A percentile compares a stretch with the other conserved stretches of the same genome.
Conservation (phyloP, 2,329 filamentous ascomycete genomes). For the Macroventuria anomochaeta region DNA sequence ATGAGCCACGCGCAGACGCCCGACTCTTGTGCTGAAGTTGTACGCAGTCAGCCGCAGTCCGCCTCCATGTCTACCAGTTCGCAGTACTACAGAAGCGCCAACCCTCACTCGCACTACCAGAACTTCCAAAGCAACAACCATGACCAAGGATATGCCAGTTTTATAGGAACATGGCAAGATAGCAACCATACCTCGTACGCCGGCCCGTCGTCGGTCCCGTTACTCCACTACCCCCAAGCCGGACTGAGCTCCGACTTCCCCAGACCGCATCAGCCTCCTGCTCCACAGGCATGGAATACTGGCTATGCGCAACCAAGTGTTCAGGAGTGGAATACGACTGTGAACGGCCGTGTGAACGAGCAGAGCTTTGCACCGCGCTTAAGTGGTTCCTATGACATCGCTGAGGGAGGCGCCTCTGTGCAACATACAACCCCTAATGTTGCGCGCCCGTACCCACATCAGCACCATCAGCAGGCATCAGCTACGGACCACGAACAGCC, state of each 20-base stretch:
- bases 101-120: slow-evolving; percentile 39
- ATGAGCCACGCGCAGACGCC: slow-evolving; percentile 28
- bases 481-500: slow-evolving; percentile 11
- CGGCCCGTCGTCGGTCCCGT: slow-evolving; percentile 32
- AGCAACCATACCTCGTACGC: slow-evolving; percentile 30
- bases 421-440: slow-evolving; percentile 21
- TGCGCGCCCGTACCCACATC: slow-evolving; percentile 24
- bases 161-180: slow-evolving; percentile 35
- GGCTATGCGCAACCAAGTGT: slow-evolving; percentile 24
- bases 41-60: slow-evolving; percentile 34
- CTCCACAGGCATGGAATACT: slow-evolving; percentile 28
- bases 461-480: slow-evolving; percentile 18
- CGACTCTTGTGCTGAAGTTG: slow-evolving; percentile 26
- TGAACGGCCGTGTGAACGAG: slow-evolving; percentile 15
- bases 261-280: slow-evolving; percentile 26
- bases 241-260: slow-evolving; percentile 31
- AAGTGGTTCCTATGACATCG: slow-evolving; percentile 26
- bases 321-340: slow-evolving; percentile 28
- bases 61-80: slow-evolving; percentile 39
- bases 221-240: slow-evolving; percentile 35
- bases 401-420: slow-evolving; percentile 26
- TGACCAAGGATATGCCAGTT: slow-evolving; percentile 26
- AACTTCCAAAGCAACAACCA: slow-evolving; percentile 26
- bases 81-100: slow-evolving; percentile 40
- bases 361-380: slow-evolving; percentile 18